Evolutionary conservation across 108 stramenopile genomes (phyloP), one percentile per base, ranked within the genome.

Genomic region (Nitzschia sp.): DNA sequence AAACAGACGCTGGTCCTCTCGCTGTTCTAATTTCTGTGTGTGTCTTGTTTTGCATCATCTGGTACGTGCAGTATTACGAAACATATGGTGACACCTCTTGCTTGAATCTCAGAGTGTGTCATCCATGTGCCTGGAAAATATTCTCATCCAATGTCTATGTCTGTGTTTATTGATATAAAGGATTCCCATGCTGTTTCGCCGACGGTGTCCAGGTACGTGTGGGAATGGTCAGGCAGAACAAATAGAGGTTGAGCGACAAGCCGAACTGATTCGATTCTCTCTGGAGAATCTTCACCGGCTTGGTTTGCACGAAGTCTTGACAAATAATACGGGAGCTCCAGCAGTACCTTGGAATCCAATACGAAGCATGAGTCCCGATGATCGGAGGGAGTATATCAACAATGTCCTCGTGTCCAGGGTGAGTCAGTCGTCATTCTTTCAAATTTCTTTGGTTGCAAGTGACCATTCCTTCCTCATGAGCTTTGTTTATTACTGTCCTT

Each of bases 361-460:
- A 11, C 41, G 41, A 6, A 5, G 23, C 5, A 25, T 61, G 36
- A 22, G 32, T 2, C 60, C 60, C 17, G 60, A 41, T 8, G 60
- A 61, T 26, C 28, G 60, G 22, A 17, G 41, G 1, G 60, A 41
- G 4, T 61, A 26, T 26, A 44, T 61, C 23, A 45, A 41, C 60
- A 61, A 61, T 44, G 38, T 61, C 8, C 23, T 61, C 13, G 60
- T 61, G 11, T 44, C 60, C 2, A 61, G 33, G 25, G 60, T 61
- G 15, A 17, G 60, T 61, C 9, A 34, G 15, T 58, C 0, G 31
- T 52, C 22, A n/a, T 52, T n/a, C 50, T n/a, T 17, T 52, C 21
- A 9, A 52, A 52, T 6, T 52, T 52, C 22, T 52, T 52, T n/a
- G n/a, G n/a, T n/a, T n/a, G n/a, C n/a, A n/a, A n/a, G n/a, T n/a